Conservation (phyloP, 2,329 filamentous ascomycete species). For the Clonostachys sp. region DNA sequence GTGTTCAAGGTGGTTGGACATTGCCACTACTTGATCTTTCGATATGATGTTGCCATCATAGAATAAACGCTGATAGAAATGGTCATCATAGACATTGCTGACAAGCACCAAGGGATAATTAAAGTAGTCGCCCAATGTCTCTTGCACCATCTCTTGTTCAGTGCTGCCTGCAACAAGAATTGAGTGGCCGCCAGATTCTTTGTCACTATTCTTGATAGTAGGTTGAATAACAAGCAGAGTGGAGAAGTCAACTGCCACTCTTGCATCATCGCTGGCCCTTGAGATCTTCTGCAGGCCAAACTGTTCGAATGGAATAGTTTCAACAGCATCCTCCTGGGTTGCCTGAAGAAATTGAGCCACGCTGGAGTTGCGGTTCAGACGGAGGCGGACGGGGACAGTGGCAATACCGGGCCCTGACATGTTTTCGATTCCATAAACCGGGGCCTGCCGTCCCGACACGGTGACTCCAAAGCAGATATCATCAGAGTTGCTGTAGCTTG, state of each 20-base stretch:
- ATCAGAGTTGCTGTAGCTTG: not conserved
- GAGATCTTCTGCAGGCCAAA: slow-evolving; percentile 4
- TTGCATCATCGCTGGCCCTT: slow-evolving; percentile 2
- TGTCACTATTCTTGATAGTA: not conserved
- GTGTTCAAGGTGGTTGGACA: not conserved
- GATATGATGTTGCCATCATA: not conserved
- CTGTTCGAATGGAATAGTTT: slow-evolving; percentile 3
- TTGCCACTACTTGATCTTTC: not conserved
- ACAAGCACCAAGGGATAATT: not conserved
- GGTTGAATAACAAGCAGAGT: slow-evolving; percentile 13
- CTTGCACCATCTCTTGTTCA: not conserved
- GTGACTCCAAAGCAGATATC: not conserved
- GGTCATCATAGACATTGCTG: not conserved
- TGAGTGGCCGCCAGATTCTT: too few species aligned
- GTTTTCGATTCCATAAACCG: not conserved
- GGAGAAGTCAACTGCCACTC: slow-evolving; percentile 8
- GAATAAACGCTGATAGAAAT: not conserved
- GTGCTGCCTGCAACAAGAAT: not conserved
- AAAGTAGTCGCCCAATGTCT: not conserved
- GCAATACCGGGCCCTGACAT: not conserved
- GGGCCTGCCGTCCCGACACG: not conserved
- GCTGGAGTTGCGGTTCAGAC: not conserved
- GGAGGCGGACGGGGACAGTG: not conserved
- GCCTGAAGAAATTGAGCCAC: slow-evolving; percentile 13
- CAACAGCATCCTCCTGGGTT: slow-evolving; percentile 5